These are phyloP conservation scores for Penicillium sp. DNA, from an alignment of 2,329 filamentous ascomycete species.

Conservation along the genomic window DNA sequence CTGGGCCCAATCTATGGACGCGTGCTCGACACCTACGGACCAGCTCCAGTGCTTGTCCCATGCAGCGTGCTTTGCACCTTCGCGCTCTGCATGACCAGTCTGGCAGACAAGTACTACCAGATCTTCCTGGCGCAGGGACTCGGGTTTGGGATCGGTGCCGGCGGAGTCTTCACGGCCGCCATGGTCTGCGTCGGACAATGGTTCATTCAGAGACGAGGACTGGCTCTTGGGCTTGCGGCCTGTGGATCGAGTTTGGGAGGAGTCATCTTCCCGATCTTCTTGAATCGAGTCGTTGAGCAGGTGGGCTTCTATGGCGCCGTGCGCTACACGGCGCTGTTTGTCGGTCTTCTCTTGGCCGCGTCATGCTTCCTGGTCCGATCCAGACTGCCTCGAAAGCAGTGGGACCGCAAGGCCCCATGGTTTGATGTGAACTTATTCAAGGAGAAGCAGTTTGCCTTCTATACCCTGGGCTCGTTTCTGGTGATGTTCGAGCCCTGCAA, in stretches of 20 bases:
- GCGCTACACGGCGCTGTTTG: slow-evolving; percentile 23
- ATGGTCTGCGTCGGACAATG: slow-evolving; percentile 21
- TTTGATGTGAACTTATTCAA: slow-evolving; percentile 27
- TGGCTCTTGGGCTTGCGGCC: slow-evolving; percentile 14
- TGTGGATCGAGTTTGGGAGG: slow-evolving; percentile 19
- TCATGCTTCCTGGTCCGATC: slow-evolving; percentile 20
- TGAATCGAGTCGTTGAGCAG: slow-evolving; percentile 15
- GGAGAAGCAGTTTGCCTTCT: slow-evolving; percentile 23
- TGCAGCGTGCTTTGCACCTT: slow-evolving; percentile 16
- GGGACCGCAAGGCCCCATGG: slow-evolving; percentile 28
- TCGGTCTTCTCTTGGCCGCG: slow-evolving; percentile 19
- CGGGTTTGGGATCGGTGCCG: slow-evolving; percentile 15
- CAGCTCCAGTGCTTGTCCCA: slow-evolving; percentile 11
- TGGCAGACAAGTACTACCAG: slow-evolving; percentile 15
- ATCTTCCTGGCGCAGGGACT: slow-evolving; percentile 19
- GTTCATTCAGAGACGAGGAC: slow-evolving; percentile 15
- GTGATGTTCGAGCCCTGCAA: slow-evolving; percentile 13
- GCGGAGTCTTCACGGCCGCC: slow-evolving; percentile 13
- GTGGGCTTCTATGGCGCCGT: slow-evolving; percentile 23
- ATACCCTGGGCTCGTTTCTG: slow-evolving; percentile 4
- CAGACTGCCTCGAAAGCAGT: slow-evolving; percentile 30
- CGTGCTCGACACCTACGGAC: slow-evolving; percentile 13
- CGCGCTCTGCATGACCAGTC: slow-evolving; percentile 16
- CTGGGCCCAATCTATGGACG: slow-evolving; percentile 23
- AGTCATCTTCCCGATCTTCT: slow-evolving; percentile 25